phyloP scores from a whole-genome alignment of 331 rosid species.

The Rosa hybrid region DNA sequence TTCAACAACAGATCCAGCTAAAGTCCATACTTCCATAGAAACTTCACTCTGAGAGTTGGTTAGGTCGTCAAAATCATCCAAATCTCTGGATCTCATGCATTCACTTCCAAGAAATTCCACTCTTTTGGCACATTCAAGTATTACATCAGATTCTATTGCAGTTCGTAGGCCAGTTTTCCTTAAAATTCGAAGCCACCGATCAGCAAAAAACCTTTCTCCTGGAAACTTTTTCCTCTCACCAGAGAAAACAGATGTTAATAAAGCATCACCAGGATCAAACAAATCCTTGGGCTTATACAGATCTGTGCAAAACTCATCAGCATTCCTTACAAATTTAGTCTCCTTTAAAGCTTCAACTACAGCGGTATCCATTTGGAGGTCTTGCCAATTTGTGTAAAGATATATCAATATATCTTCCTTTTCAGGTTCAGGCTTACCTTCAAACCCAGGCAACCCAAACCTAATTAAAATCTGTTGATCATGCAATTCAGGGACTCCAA shows the following conservation, averaged over 20 bases:
- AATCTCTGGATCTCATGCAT: slow-evolving; percentile 63
- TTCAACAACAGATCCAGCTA: slow-evolving; percentile 89
- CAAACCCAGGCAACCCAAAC: slow-evolving; percentile 91
- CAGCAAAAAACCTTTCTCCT: slow-evolving; percentile 87
- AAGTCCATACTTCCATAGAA: slow-evolving; percentile 78
- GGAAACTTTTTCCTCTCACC: slow-evolving; percentile 90
- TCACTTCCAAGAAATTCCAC: slow-evolving; percentile 88
- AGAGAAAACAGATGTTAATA: slow-evolving; percentile 84
- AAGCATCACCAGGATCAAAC: slow-evolving; percentile 86
- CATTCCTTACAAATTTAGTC: slow-evolving; percentile 80
- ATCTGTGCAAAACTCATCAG: slow-evolving; percentile 84
- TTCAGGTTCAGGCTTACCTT: slow-evolving; percentile 63
- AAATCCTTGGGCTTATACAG: slow-evolving; percentile 73
- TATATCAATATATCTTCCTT: slow-evolving; percentile 77
- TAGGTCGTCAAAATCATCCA: slow-evolving; percentile 74
- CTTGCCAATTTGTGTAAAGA: slow-evolving; percentile 82
- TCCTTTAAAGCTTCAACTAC: slow-evolving; percentile 75
- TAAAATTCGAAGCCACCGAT: slow-evolving; percentile 88
- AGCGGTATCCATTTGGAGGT: slow-evolving; percentile 71
- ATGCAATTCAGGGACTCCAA: slow-evolving; percentile 73
- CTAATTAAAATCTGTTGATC: slow-evolving; percentile 83
- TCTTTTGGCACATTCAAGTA: slow-evolving; percentile 93
- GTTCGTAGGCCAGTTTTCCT: slow-evolving; percentile 86
- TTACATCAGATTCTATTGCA: slow-evolving; percentile 76
- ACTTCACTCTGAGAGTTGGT: slow-evolving; percentile 55